Evolutionary conservation across 768 basidiomycete species (phyloP), one percentile per base, ranked within the genome.

Genomic region (Boletus subcaerulescens): DNA sequence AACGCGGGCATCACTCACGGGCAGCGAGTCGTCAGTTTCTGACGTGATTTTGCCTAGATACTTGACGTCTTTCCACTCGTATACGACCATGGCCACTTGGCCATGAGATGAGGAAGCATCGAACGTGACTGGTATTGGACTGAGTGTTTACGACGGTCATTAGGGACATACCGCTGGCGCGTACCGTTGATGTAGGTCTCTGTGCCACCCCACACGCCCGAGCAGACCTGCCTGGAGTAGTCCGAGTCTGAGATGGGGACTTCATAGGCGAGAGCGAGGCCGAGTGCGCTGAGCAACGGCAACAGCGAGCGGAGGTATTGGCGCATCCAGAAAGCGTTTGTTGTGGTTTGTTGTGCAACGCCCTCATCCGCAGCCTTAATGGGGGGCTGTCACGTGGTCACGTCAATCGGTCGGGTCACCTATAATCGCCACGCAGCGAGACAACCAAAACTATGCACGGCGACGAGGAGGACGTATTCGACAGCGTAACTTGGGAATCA

Each of bases 11-110:
- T 48, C 57, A 74, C 85, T 82, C 71, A 93, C 88, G 59, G 88
- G 89, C 47, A 87, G 65, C 52, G 76, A 74, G 38, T 82, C 79
- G 58, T 84, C 78, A 6, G 67, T 71, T 32, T 71, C 57, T 5
- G 84, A 83, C 31, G 84, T 84, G 44, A 78, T 73, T 67, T 80
- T 85, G 33, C 97, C 97, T 3, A 99, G 79, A 67, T 91, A 94
- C 44, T 78, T 73, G 49, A 86, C 85, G 66, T 99, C 97, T 29
- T 78, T 69, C 95, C 95, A 99, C 73, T 98, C 96, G 65, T 98
- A 99, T 22, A 99, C 84, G 50, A 96, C 89, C 80, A 97, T 86
- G 26, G 96, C 92, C 18, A 97, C 76, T 71, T 96, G 91, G 36
- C 96, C 96, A 63, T 85, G 77, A 4, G 93, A 93, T 6, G 78